Evolutionary conservation across 2,329 filamentous ascomycete genomes (phyloP).

Genomic region (Aureobasidium sp.): DNA sequence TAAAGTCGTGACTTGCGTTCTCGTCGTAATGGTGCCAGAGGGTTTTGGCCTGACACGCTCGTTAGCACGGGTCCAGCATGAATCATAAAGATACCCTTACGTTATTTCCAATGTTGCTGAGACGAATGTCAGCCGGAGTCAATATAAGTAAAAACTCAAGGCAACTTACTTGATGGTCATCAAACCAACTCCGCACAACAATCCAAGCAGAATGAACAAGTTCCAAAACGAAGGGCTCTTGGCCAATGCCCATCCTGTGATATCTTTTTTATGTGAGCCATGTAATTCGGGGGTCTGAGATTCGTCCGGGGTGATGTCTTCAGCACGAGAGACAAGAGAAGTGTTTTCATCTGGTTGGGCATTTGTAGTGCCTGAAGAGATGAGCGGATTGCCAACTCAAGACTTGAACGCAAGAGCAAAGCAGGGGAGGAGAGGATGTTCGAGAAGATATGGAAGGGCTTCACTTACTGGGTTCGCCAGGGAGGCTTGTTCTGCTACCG

Average conservation of each 20-base stretch:
- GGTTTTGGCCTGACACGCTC: constrained; percentile 49
- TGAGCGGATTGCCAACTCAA: constrained; percentile 12
- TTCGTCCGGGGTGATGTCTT: constrained; percentile 42
- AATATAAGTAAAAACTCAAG: neutral
- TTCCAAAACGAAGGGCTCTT: constrained; percentile 79
- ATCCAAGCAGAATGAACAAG: constrained; percentile 75
- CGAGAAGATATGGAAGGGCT: constrained; percentile 3
- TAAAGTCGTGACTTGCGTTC: constrained; percentile 62
- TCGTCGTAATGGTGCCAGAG: constrained; percentile 83
- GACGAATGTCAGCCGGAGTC: constrained; percentile 27
- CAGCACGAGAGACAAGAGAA: constrained; percentile 63
- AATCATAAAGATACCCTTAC: neutral
- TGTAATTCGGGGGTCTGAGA: constrained; percentile 53
- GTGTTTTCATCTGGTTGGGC: constrained; percentile 64
- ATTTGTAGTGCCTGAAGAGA: constrained; percentile 14
- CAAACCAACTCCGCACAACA: constrained; percentile 86
- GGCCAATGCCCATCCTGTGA: constrained; percentile 74
- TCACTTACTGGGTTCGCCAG: constrained; percentile 59
- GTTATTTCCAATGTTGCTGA: constrained; percentile 88
- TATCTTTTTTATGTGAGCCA: constrained; percentile 78
- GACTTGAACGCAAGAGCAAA: neutral
- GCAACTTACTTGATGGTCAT: constrained; percentile 94
- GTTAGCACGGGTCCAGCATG: neutral
- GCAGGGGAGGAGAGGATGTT: neutral
- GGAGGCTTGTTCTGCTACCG: constrained; percentile 30